Conservation (phyloP, 441 rosid species). For the Gossypium schwendimanii region DNA sequence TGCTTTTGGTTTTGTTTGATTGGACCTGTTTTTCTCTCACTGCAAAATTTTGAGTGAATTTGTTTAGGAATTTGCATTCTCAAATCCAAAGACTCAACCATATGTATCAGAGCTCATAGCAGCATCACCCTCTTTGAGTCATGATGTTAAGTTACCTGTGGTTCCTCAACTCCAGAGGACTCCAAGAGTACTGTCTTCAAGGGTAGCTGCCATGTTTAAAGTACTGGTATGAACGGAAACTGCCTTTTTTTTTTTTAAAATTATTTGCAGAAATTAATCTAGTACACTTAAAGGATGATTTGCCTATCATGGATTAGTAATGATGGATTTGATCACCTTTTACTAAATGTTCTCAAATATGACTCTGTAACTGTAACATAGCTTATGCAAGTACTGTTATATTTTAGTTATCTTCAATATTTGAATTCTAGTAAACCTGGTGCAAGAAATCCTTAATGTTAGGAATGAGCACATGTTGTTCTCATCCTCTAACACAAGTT, state of each 20-base stretch:
- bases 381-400: background rate
- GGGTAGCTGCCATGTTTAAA: constrained; percentile 85
- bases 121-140: constrained; percentile 47
- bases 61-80: constrained; percentile 47
- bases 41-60: background rate
- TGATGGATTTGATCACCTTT: background rate
- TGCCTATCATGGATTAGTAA: background rate
- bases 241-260: background rate
- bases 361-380: too few species aligned
- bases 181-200: constrained; percentile 64
- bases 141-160: constrained; percentile 38
- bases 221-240: constrained; percentile 54
- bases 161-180: constrained; percentile 64
- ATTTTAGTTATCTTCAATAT: background rate
- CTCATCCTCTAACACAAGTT: background rate
- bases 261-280: background rate
- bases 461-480: background rate
- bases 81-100: constrained; percentile 54
- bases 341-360: background rate
- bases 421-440: background rate
- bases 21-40: background rate
- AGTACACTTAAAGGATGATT: background rate
- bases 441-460: background rate
- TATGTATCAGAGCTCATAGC: constrained; percentile 61
- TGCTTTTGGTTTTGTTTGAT: constrained; percentile 2